A percentile compares a stretch with the other conserved stretches of the same genome.
Evolutionary conservation across 371 early-diverging fungal species (phyloP).

Genomic region (Rhizopus sp.): DNA sequence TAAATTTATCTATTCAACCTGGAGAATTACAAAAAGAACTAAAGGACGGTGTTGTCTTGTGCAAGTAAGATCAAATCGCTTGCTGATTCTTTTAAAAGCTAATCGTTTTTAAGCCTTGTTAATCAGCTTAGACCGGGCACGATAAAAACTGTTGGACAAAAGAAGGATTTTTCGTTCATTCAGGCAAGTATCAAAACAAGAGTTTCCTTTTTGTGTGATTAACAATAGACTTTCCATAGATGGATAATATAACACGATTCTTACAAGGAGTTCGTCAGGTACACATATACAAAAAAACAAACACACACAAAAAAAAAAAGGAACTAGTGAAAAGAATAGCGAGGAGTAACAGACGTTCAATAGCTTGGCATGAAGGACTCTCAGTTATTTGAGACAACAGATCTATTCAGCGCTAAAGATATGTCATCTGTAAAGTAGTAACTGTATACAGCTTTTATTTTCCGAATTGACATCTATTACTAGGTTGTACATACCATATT

Average conservation of each 20-base stretch:
- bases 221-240: slow-evolving; percentile 48
- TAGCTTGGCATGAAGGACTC: slow-evolving; percentile 63
- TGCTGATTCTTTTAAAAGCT: not conserved
- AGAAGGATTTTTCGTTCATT: slow-evolving; percentile 70
- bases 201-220: slow-evolving; percentile 2
- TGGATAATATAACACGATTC: slow-evolving; percentile 81
- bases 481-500: slow-evolving; percentile 21
- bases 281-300: slow-evolving; percentile 1
- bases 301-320: not conserved
- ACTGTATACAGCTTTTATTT: not conserved
- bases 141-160: slow-evolving; percentile 66
- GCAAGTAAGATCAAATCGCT: slow-evolving; percentile 57
- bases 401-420: slow-evolving; percentile 89
- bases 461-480: not conserved
- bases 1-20: slow-evolving; percentile 17
- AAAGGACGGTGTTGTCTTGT: slow-evolving; percentile 80
- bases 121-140: slow-evolving; percentile 76
- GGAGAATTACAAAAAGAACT: slow-evolving; percentile 60
- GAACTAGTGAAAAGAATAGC: too few species aligned
- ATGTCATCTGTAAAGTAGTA: slow-evolving; percentile 67
- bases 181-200: slow-evolving; percentile 51
- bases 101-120: slow-evolving; percentile 54
- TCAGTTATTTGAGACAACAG: slow-evolving; percentile 90
- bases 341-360: not conserved
- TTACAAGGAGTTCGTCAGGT: slow-evolving; percentile 61